A percentile compares a stretch with the other conserved stretches of the same genome.
Evolutionary conservation across 345 rosid species (phyloP).

Genomic region (Triadica sebifera): DNA sequence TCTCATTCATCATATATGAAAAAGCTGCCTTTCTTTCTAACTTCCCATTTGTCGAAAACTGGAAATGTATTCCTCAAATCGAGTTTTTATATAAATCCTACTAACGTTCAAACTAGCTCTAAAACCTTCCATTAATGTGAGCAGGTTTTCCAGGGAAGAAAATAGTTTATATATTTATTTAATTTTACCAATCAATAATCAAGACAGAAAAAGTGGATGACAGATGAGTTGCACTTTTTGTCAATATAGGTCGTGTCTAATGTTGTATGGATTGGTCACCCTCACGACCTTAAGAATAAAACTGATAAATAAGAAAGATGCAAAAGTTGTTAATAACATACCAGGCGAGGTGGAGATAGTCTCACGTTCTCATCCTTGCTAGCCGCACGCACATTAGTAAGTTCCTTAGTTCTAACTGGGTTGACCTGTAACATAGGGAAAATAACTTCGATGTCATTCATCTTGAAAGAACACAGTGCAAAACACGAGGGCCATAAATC

Average conservation of each 20-base stretch:
- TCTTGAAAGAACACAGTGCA: conserved; percentile 6
- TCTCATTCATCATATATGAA: not conserved
- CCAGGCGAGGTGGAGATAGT: conserved; percentile 87
- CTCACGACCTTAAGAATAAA: not conserved
- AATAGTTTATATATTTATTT: too few species aligned
- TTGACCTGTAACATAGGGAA: conserved; percentile 54
- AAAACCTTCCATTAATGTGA: too few species aligned
- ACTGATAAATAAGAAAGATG: not conserved
- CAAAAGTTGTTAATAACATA: conserved; percentile 33
- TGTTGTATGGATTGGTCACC: not conserved
- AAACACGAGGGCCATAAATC: conserved; percentile 2
- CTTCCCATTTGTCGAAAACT: not conserved
- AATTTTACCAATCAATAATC: too few species aligned
- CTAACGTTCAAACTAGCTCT: not conserved
- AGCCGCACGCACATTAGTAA: conserved; percentile 76
- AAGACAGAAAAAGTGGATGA: not conserved
- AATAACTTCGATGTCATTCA: conserved; percentile 20
- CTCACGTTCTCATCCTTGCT: conserved; percentile 84
- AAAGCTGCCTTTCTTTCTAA: not conserved
- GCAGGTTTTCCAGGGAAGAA: too few species aligned
- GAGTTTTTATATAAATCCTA: not conserved
- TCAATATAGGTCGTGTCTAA: not conserved
- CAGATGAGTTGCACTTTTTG: not conserved
- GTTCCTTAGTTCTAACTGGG: conserved; percentile 85
- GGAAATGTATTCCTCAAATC: not conserved